These are phyloP conservation scores for Salicornia ramosissima DNA, from an alignment of 148 eudicot species.

Conservation along the genomic window DNA sequence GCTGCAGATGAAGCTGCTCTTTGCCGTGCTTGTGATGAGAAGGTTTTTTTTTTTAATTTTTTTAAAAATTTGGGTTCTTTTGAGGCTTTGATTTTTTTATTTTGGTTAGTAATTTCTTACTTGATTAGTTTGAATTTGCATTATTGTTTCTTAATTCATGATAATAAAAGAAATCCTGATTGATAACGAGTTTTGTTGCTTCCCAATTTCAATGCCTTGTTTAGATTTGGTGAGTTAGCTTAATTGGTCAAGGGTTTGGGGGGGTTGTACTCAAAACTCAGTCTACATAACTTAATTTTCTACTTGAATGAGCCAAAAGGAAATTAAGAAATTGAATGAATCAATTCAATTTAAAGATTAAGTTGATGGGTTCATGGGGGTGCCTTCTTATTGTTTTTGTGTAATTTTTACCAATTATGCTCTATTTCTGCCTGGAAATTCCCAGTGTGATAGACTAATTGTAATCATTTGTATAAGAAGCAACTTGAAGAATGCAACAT, in stretches of 20 bases:
- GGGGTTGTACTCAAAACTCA: not conserved
- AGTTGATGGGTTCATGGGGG: slow-evolving; percentile 15
- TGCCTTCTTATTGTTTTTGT: not conserved
- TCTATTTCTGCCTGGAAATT: not conserved
- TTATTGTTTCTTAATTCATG: not conserved
- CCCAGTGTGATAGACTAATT: not conserved
- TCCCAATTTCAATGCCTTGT: not conserved
- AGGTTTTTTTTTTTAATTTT: slow-evolving; percentile 37
- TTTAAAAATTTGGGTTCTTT: not conserved
- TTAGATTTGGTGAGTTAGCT: not conserved
- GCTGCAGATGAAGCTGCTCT: slow-evolving; percentile 99
- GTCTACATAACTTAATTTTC: not conserved
- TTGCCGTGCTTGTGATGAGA: slow-evolving; percentile 84
- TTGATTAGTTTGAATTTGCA: not conserved
- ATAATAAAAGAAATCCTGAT: not conserved
- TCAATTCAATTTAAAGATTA: slow-evolving; percentile 6
- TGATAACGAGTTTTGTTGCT: slow-evolving; percentile 1
- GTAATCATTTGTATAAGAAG: not conserved
- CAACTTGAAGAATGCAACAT: not conserved
- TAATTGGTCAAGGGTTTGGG: not conserved
- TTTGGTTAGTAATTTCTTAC: not conserved
- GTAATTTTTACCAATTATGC: not conserved
- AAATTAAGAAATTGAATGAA: not conserved
- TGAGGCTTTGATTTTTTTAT: not conserved
- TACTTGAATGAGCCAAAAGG: not conserved